phyloP scores from a whole-genome alignment of 805 yeast species.

The Starmerella bombicola region DNA sequence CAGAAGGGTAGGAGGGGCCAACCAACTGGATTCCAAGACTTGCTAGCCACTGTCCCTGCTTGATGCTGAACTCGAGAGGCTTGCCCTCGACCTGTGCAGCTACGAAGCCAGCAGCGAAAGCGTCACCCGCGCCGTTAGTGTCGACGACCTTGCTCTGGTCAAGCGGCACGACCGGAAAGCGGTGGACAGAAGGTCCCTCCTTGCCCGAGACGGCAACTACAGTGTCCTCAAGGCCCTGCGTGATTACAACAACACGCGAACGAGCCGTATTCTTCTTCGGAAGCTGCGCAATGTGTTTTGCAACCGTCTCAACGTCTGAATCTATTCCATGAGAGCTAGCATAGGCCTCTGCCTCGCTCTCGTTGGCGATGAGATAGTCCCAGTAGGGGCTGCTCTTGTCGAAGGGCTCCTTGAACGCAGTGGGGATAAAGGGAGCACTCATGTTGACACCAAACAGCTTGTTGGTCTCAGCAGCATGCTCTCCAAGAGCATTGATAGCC shows the following conservation, averaged over 20 bases:
- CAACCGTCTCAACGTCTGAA: slow-evolving; percentile 61
- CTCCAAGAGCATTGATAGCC: slow-evolving; percentile 78
- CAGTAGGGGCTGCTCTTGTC: slow-evolving; percentile 72
- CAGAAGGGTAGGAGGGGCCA: slow-evolving; percentile 80
- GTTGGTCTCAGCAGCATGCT: slow-evolving; percentile 77
- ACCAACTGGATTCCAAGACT: slow-evolving; percentile 78
- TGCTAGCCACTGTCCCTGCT: slow-evolving; percentile 75
- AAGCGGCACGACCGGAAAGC: slow-evolving; percentile 61
- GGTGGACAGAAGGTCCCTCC: slow-evolving; percentile 33
- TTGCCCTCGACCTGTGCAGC: slow-evolving; percentile 76
- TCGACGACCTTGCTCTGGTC: slow-evolving; percentile 59
- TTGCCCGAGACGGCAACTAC: slow-evolving; percentile 53
- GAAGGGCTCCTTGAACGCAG: slow-evolving; percentile 85
- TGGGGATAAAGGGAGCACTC: slow-evolving; percentile 93
- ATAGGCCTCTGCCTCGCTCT: slow-evolving; percentile 89
- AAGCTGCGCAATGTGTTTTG: slow-evolving; percentile 64
- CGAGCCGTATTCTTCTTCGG: slow-evolving; percentile 59
- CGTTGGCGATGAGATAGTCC: slow-evolving; percentile 88
- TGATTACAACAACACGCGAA: slow-evolving; percentile 80
- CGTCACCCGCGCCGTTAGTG: slow-evolving; percentile 99
- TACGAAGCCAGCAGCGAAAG: slow-evolving; percentile 91
- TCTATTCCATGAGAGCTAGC: slow-evolving; percentile 70
- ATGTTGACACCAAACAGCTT: slow-evolving; percentile 74
- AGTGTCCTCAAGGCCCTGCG: slow-evolving; percentile 92
- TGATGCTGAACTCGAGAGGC: slow-evolving; percentile 14